Evolutionary conservation across 306 rosid genomes (phyloP), one percentile per base, ranked within the genome.

Genomic region (Abrus precatorius): DNA sequence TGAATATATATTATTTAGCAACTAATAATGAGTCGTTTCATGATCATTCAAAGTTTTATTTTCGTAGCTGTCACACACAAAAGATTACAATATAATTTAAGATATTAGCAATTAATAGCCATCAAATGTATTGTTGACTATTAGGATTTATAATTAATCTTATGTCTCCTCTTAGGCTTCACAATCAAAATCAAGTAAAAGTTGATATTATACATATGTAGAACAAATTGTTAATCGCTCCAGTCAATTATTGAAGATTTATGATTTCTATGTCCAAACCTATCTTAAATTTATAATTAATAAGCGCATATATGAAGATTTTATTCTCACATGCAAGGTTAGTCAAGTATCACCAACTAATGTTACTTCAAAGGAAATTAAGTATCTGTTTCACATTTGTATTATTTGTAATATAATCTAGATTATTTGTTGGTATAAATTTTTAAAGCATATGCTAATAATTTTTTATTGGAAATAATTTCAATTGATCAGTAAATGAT

Each of bases 111-210:
- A 69, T 69, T 74, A 32, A 69, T 77, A 38, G 82, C 55, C 36
- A 64, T 84, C 84, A 77, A 83, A 77, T 79, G 77, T 41, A 56
- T 45, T 0, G 59, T 86, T 80, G 88, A 86, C 82, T 50, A 49
- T 56, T 36, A 41, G 45, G 48, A 50, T 76, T 59, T 80, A 78
- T 62, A 59, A 76, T 64, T 30, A 79, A 69, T 45, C 30, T 10
- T 14, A 20, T 85, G 84, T 78, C 74, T 53, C 80, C 66, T 74
- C 54, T 69, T 64, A 41, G 74, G 84, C 50, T 61, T 86, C 77
- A 48, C 82, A 72, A 59, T 82, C 90, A 76, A 75, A 53, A 69
- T 69, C 75, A 61, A 74, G 47, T 80, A 38, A 60, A 74, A 5
- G 5, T 40, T 65, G 77, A 30, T 29, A 70, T 83, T 53, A 83